Evolutionary conservation across 140 eudicot species (phyloP).

Genomic region (Cichorium intybus): DNA sequence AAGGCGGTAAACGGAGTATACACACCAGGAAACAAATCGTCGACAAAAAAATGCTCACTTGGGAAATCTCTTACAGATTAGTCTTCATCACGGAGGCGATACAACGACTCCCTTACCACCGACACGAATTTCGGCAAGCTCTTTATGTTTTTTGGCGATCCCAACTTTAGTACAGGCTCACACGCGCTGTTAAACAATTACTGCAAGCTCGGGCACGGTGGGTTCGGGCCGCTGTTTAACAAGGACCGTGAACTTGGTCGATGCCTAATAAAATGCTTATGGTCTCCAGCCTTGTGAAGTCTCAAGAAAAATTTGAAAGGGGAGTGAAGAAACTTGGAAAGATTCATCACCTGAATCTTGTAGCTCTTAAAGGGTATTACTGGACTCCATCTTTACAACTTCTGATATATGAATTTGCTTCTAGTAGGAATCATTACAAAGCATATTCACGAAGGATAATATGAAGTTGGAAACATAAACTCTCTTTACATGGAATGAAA

Average conservation of each 20-base stretch:
- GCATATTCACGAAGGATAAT: slow-evolving; percentile 73
- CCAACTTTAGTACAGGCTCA: slow-evolving; percentile 76
- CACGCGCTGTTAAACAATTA: slow-evolving; percentile 81
- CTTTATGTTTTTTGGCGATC: slow-evolving; percentile 81
- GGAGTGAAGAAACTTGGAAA: slow-evolving; percentile 78
- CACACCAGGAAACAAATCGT: slow-evolving; percentile 44
- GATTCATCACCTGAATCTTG: slow-evolving; percentile 71
- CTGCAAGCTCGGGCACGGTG: slow-evolving; percentile 94
- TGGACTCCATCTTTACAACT: slow-evolving; percentile 93
- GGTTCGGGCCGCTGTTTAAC: slow-evolving; percentile 90
- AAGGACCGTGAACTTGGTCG: slow-evolving; percentile 71
- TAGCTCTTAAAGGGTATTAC: slow-evolving; percentile 78
- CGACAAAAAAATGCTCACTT: slow-evolving; percentile 44
- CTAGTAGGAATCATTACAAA: slow-evolving; percentile 72
- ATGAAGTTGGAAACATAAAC: slow-evolving; percentile 36
- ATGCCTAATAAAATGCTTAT: slow-evolving; percentile 90
- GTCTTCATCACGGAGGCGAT: slow-evolving; percentile 72
- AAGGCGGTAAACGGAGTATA: slow-evolving; percentile 34
- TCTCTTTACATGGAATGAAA: slow-evolving; percentile 68
- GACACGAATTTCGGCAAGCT: slow-evolving; percentile 81
- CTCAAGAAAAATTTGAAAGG: slow-evolving; percentile 85
- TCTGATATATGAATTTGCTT: slow-evolving; percentile 66
- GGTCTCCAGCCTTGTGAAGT: slow-evolving; percentile 77
- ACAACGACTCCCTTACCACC: slow-evolving; percentile 51
- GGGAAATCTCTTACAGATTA: slow-evolving; percentile 59